Percentiles rank a stretch among this genome's conserved stretches.
phyloP scores from a whole-genome alignment of 2,329 filamentous ascomycete genomes.

The Fusarium nodosum region DNA sequence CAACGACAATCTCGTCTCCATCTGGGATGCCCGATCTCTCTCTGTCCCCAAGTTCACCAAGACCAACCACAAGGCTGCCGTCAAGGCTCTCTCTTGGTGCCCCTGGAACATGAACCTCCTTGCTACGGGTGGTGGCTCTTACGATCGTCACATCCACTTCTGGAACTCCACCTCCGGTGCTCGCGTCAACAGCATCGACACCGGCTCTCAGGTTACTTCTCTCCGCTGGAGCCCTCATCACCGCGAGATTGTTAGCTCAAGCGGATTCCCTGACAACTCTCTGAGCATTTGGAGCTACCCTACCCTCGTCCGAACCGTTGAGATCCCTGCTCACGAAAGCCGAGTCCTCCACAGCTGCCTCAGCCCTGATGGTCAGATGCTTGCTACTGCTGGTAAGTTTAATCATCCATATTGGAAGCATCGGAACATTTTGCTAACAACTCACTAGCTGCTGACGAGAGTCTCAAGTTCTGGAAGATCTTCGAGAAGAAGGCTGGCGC shows the following conservation, averaged over 20 bases:
- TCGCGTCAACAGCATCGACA: slow-evolving; percentile 98
- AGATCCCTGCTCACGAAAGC: slow-evolving; percentile 98
- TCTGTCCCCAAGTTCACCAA: slow-evolving; percentile 98
- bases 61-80: slow-evolving; percentile 98
- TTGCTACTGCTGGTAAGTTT: slow-evolving; percentile 85
- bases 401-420: not conserved
- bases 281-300: slow-evolving; percentile 99
- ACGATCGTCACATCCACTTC: slow-evolving; percentile 99
- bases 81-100: slow-evolving; percentile 99
- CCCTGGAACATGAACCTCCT: slow-evolving; percentile 98
- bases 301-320: slow-evolving; percentile 94
- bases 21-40: slow-evolving; percentile 97
- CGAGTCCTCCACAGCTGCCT: slow-evolving; percentile 96
- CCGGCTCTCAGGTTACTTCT: slow-evolving; percentile 95
- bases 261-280: slow-evolving; percentile 99
- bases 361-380: slow-evolving; percentile 97
- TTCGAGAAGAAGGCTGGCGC: slow-evolving; percentile 97
- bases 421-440: slow-evolving; percentile 25
- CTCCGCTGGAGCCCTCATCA: slow-evolving; percentile 97
- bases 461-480: slow-evolving; percentile 99
- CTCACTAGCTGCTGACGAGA: slow-evolving; percentile 85
- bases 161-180: slow-evolving; percentile 99
- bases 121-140: slow-evolving; percentile 94
- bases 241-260: slow-evolving; percentile 97
- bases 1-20: slow-evolving; percentile 98